Evolutionary conservation across 345 rosid species (phyloP), one percentile per base, ranked within the genome.

Genomic region (Camelina hispida): DNA sequence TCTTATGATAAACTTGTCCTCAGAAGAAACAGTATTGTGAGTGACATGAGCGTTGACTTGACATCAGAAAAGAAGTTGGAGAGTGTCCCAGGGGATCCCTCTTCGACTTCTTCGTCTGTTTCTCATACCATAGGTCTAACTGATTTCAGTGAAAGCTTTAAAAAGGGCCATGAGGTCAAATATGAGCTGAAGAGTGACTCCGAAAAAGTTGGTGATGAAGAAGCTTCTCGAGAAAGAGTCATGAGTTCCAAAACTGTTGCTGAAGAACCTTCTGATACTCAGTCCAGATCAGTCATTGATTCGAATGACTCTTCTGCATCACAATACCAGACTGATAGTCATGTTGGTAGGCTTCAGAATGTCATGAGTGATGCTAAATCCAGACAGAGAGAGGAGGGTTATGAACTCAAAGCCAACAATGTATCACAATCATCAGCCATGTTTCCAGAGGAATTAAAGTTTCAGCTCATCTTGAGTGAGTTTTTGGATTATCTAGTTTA

Each of bases 21-120:
- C 78, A 86, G 90, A 82, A 86, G 97, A 86, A 87, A 94, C 93
- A 93, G 98, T 76, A 87, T 91, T 17, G 88, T 88, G 20, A 93
- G 99, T 87, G 98, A 95, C 69, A 89, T 91, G 96, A 96, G 94
- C 85, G 80, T 91, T 71, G 99, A 93, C 82, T 80, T 87, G 80
- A 82, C 87, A 28, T 81, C 68, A 50, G 97, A 62, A 23, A 92
- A 84, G 81, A 90, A 85, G 77, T 22, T 61, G 20, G 84, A 86
- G 18, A 78, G 54, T 78, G 12, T 75, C 40, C 11, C 34, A 11
- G 95, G 88, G 38, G 86, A 87, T 80, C 89, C 86, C 47, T 69
- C 81, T 75, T 72, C 82, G 46, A 83, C 85, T 28, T 87, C 91
- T 44, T 82, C 85, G 7, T 81, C 87, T 40, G 78, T 80, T 51